Conservation (phyloP, 1,139 yeast species). For the Suhomyces yuchorum region DNA sequence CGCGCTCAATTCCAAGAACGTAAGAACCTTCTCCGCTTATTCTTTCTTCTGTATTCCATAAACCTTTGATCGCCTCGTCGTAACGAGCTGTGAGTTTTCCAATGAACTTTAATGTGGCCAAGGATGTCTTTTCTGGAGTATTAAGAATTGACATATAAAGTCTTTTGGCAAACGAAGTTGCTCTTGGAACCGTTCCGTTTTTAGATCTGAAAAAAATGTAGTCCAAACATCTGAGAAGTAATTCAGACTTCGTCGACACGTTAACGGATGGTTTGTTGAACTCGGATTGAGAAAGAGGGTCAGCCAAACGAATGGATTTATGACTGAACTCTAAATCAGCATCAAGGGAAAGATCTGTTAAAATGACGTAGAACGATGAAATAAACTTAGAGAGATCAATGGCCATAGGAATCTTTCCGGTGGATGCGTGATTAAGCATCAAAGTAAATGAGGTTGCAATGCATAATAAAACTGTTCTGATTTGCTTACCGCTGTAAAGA, state of each 20-base stretch:
- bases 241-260: slow-evolving; percentile 86
- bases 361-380: slow-evolving; percentile 65
- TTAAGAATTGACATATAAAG: slow-evolving; percentile 67
- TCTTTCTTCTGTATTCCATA: slow-evolving; percentile 87
- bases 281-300: slow-evolving; percentile 54
- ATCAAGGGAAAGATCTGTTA: slow-evolving; percentile 72
- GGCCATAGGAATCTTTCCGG: slow-evolving; percentile 54
- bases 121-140: slow-evolving; percentile 84
- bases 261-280: slow-evolving; percentile 69
- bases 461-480: slow-evolving; percentile 78
- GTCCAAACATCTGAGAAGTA: slow-evolving; percentile 76
- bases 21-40: slow-evolving; percentile 70
- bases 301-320: slow-evolving; percentile 74
- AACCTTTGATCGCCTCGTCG: slow-evolving; percentile 65
- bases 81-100: slow-evolving; percentile 74
- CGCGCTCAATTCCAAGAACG: slow-evolving; percentile 63
- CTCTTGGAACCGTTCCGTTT: slow-evolving; percentile 70
- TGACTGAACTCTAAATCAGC: slow-evolving; percentile 85
- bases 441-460: slow-evolving; percentile 87
- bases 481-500: slow-evolving; percentile 35
- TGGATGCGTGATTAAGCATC: slow-evolving; percentile 69
- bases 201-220: slow-evolving; percentile 77
- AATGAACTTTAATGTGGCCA: slow-evolving; percentile 74
- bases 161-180: slow-evolving; percentile 82
- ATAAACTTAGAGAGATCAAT: slow-evolving; percentile 74